Evolutionary conservation across 202 grass and related monocot genomes (phyloP), one percentile per base, ranked within the genome.

Genomic region (Sporobolus alterniflorus): DNA sequence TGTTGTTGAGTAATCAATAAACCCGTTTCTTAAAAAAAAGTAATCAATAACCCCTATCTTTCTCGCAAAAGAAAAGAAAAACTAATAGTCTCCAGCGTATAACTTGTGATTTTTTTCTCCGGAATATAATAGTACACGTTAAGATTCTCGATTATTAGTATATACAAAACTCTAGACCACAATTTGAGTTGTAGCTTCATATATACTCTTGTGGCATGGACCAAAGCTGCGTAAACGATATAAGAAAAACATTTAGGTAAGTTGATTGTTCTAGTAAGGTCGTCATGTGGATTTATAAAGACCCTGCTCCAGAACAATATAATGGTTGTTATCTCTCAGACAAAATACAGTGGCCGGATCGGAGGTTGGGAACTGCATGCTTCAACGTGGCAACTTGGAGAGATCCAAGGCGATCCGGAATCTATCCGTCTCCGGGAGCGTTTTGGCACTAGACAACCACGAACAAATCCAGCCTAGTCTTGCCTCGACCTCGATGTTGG

Each of bases 371-470:
- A 41, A 77, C 41, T 52, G 22, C 42, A 39, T n/a, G 22, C 26
- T 77, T 65, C 15, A 62, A 57, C 32, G 56, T 25, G 8, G 40
- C 88, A 73, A 82, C 20, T 77, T 82, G 88, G 77, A 85, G 57
- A 18, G 60, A 82, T 67, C 76, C 9, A 29, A 67, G 21, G 77
- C 1, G 57, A 86, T 86, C 66, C 61, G 25, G 59, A 68, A 82
- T 82, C 88, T 82, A 61, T 90, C 73, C 29, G 67, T 68, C 21
- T n/a, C 83, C 79, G 63, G 42, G 82, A 90, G n/a, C 61, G 50
- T 48, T 33, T 78, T 36, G 63, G 32, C 83, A 78, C 43, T 90
- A 82, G 78, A 78, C 49, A 90, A 82, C 11, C 60, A 14, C 0
- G 36, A 77, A 31, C 57, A 65, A 60, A 78, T 82, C 73, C 71